A percentile compares a stretch with the other conserved stretches of the same genome.
These are phyloP conservation scores for Limonomyces culmigenus DNA, from an alignment of 1,284 basidiomycete species.

Conservation along the genomic window DNA sequence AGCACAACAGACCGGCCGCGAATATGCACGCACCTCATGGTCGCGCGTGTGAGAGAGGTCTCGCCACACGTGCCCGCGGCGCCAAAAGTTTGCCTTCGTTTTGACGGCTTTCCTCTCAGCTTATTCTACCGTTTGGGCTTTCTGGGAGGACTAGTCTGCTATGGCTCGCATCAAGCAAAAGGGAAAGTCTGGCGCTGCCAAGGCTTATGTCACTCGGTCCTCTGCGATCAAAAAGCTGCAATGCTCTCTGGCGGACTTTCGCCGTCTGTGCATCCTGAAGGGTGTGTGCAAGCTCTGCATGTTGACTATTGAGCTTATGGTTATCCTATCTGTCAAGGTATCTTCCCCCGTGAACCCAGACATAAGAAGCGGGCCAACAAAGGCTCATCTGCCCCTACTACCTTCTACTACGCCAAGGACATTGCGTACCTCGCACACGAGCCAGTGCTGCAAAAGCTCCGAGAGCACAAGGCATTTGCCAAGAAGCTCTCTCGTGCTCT, in stretches of 20 bases:
- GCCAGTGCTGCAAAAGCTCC: conserved; percentile 85
- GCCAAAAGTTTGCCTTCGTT: conserved; percentile 1
- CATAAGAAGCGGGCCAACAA: conserved; percentile 94
- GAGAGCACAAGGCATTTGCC: conserved; percentile 97
- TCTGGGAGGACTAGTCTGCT: conserved; percentile 6
- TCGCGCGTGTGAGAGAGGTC: conserved; percentile 2
- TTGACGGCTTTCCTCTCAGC: conserved; percentile 1
- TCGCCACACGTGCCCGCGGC: background rate
- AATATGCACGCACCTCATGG: conserved; percentile 5
- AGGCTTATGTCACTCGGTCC: conserved; percentile 88
- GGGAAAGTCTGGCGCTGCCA: conserved; percentile 87
- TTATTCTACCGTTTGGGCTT: conserved; percentile 2
- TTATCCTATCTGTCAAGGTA: conserved; percentile 35
- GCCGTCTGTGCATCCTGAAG: conserved; percentile 94
- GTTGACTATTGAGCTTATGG: conserved; percentile 1
- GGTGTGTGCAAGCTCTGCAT: conserved; percentile 29
- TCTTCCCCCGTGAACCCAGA: conserved; percentile 93
- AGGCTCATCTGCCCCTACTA: conserved; percentile 90
- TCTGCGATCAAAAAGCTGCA: conserved; percentile 87
- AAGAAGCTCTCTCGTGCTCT: conserved; percentile 93
- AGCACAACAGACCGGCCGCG: background rate
- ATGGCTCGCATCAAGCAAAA: conserved; percentile 88
- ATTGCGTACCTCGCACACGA: conserved; percentile 97
- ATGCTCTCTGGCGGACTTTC: conserved; percentile 93
- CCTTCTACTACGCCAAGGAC: conserved; percentile 98